phyloP scores from a whole-genome alignment of 2,329 filamentous ascomycete species.

The Xylaria sp. region DNA sequence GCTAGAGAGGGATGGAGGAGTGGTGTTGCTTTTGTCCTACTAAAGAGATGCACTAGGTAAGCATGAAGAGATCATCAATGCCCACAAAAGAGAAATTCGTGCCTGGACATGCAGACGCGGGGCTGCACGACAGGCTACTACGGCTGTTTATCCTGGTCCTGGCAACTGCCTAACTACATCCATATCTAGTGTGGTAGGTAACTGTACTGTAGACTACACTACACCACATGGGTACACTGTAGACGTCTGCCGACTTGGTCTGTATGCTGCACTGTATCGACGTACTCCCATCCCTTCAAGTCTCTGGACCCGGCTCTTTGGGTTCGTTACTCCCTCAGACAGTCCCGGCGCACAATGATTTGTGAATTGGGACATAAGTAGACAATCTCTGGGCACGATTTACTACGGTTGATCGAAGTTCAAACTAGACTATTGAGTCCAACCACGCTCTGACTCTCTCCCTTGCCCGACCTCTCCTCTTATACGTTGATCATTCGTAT shows the following conservation, averaged over 20 bases:
- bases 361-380: conserved; percentile 12
- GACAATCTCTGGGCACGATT: background rate
- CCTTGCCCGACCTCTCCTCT: background rate
- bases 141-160: conserved; percentile 10
- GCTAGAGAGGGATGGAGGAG: background rate
- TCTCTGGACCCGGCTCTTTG: conserved; percentile 29
- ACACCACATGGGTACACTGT: background rate
- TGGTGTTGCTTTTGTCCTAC: conserved; percentile 14
- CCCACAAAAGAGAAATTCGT: conserved; percentile 16
- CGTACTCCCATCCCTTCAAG: conserved; percentile 1
- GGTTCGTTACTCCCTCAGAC: conserved; percentile 18
- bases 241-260: background rate
- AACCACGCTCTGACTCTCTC: background rate
- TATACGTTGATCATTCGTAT: background rate
- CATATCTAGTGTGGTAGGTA: no score
- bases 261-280: background rate
- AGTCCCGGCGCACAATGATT: conserved; percentile 9
- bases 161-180: background rate
- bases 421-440: background rate
- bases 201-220: background rate
- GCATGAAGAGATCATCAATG: conserved; percentile 16
- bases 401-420: background rate
- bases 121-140: conserved; percentile 17
- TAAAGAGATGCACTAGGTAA: conserved; percentile 11
- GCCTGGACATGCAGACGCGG: conserved; percentile 21